Conservation (phyloP, 495 filamentous ascomycete species). For the Immersiella caudata region DNA sequence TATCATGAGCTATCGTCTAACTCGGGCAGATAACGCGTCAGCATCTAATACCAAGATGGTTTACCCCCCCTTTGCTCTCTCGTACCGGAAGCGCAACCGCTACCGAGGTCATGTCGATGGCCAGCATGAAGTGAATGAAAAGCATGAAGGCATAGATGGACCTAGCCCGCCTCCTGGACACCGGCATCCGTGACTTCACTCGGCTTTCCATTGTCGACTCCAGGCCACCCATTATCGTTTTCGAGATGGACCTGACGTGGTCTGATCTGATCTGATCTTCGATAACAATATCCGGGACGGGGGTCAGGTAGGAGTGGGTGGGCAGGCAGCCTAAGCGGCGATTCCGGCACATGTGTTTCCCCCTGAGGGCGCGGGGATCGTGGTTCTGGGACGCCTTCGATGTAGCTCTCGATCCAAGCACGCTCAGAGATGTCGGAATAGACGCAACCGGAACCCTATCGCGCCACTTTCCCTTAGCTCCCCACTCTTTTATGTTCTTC, state of each 20-base stretch:
- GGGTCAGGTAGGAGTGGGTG: neutral
- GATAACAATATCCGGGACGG: neutral
- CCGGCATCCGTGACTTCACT: neutral
- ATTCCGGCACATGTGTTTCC: neutral
- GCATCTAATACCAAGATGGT: constrained; percentile 47
- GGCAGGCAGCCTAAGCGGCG: neutral
- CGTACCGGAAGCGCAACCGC: constrained; percentile 69
- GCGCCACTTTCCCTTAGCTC: neutral
- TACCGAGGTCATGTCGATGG: constrained; percentile 58
- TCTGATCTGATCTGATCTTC: neutral
- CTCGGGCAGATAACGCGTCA: constrained; percentile 30
- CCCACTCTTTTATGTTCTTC: neutral
- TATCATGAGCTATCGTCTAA: constrained; percentile 56
- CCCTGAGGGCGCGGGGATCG: neutral
- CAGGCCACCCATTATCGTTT: neutral
- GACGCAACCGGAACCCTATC: neutral
- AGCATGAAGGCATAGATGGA: constrained; percentile 30
- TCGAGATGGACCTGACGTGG: neutral
- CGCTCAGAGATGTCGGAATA: neutral
- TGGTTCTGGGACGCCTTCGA: neutral
- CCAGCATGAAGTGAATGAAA: constrained; percentile 40
- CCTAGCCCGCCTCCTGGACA: constrained; percentile 22
- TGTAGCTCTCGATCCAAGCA: neutral
- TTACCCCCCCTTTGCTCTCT: constrained; percentile 68
- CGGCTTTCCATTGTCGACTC: neutral